Evolutionary conservation across 805 yeast species (phyloP), one percentile per base, ranked within the genome.

Genomic region (Lachancea meyersii): DNA sequence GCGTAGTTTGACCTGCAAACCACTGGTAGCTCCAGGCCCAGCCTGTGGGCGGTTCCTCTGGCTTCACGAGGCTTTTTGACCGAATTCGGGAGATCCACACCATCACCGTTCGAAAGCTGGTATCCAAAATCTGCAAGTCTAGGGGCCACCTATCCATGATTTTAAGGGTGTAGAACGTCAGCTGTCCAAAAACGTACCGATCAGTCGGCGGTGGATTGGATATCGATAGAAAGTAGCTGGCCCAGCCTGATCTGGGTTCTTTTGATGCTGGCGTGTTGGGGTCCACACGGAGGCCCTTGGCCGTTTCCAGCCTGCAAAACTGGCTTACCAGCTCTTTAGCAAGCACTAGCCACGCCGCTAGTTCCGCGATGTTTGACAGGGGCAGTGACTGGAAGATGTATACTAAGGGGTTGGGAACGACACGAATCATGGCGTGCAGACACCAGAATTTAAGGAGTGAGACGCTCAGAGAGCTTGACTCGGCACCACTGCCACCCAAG

Each of bases 361-460:
- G 37, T 23, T 42, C 45, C 27, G 32, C 24, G 14, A 42, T 17
- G 28, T 42, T 42, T n/a, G 38, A 27, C 34, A 42, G 38, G 3
- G 45, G 45, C 10, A 42, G 28, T 14, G 41, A 26, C 19, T 31
- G 48, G n/a, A 46, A 23, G 4, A 46, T 7, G 24, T 42, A 42
- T 24, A 36, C 31, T 16, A 39, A 23, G 22, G 48, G 48, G 23
- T 31, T 35, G n/a, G 42, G 39, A n/a, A 42, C 21, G 3, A 28
- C 33, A 26, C 36, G 35, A 16, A 22, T 21, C 27, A 46, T 20
- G 3, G 46, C 46, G 32, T 41, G 35, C 27, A 40, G 21, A 27
- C 48, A 46, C 48, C 48, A 46, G 26, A 38, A 46, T 27, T 39
- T 42, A 16, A 46, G 40, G 11, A 46, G 44, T 2, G 34, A 22